Evolutionary conservation across 768 basidiomycete species (phyloP), one percentile per base, ranked within the genome.

Genomic region (Psilocybe subaeruginosa): DNA sequence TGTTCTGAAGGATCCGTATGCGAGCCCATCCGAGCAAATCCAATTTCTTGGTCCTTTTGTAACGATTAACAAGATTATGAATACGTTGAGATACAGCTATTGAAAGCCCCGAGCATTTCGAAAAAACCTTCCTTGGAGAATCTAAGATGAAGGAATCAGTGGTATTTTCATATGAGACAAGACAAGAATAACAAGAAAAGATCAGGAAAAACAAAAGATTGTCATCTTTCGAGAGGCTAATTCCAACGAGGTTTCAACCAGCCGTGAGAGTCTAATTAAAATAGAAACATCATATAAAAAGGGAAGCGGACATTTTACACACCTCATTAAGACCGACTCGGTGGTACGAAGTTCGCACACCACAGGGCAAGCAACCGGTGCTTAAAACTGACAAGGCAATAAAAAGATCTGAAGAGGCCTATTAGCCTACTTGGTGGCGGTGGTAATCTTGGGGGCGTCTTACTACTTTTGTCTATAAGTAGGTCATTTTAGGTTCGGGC

Each of bases 181-280:
- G n/a, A 14, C 2, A 14, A 43, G 8, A 43, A 43, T 23, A 16
- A 16, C n/a, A n/a, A 43, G n/a, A 4, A 43, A 43, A n/a, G n/a
- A 43, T 43, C 41, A 43, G 41, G 41, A 43, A 43, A 62, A 43
- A 11, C 8, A 43, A 8, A 43, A 63, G 30, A 11, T 48, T 58
- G 51, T 50, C 62, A 54, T 63, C 62, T 46, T 41, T 45, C 62
- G 52, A 59, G 45, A 47, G 57, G 54, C 39, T 60, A 43, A 50
- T 46, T 43, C 41, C 41, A 43, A 43, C 41, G 41, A 43, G 41
- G 41, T 43, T 43, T 43, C 33, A 62, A 62, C 56, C 60, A 39
- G 56, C 51, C 56, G 55, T 62, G 55, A 62, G 60, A 62, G 60
- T 62, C 60, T 57, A 62, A 62, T 62, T 57, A 62, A 62, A 62